Conservation (phyloP, 75 land plant genomes). For the Picea glauca region DNA sequence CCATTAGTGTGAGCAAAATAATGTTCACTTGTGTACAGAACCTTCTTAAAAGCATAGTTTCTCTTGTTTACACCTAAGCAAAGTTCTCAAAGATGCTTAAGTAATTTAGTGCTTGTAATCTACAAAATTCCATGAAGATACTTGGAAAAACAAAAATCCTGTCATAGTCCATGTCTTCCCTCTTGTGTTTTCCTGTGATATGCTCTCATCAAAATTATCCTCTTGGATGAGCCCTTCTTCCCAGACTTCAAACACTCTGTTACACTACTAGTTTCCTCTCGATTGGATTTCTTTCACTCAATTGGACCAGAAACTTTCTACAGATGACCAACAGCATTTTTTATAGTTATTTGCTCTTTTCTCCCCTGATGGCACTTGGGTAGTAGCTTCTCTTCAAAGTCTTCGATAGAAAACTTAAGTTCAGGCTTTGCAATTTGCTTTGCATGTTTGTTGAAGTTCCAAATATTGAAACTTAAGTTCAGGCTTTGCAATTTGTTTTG, state of each 20-base stretch:
- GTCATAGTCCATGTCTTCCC: not conserved
- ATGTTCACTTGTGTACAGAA: not conserved
- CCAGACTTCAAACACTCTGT: not conserved
- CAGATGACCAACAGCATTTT: constrained; percentile 69
- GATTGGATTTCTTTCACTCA: not conserved
- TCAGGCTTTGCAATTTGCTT: constrained; percentile 69
- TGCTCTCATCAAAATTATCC: not conserved
- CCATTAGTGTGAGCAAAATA: not conserved
- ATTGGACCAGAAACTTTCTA: constrained; percentile 32
- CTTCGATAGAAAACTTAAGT: constrained; percentile 68
- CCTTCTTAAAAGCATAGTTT: not conserved
- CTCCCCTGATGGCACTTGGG: constrained; percentile 57
- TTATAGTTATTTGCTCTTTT: constrained; percentile 70
- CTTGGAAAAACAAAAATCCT: not conserved
- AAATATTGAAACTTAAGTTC: no score
- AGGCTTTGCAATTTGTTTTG: constrained; percentile 44
- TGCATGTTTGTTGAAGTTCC: no score
- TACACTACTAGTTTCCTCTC: not conserved
- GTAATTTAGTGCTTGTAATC: no score
- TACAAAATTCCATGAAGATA: not conserved
- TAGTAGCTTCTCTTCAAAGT: constrained; percentile 79
- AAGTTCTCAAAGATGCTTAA: not conserved
- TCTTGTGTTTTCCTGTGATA: not conserved
- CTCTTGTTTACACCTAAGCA: not conserved
- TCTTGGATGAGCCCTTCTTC: constrained; percentile 3